phyloP scores from a whole-genome alignment of 1,284 basidiomycete genomes.

The Cryptococcus deneoformans region DNA sequence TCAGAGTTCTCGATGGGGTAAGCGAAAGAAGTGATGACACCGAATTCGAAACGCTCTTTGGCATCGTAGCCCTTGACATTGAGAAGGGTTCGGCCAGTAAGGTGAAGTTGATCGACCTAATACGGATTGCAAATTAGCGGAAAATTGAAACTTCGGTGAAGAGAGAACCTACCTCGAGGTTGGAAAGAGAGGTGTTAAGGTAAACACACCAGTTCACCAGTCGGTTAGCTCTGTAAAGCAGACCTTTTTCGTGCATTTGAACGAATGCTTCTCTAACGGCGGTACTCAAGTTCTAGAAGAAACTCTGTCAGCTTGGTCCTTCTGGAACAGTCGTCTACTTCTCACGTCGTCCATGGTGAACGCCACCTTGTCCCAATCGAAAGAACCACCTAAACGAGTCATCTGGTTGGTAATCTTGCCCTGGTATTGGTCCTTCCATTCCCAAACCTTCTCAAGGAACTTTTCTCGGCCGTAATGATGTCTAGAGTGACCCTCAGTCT shows the following conservation, averaged over 20 bases:
- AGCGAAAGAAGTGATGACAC: conserved; percentile 92
- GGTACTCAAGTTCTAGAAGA: conserved; percentile 64
- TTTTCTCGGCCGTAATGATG: conserved; percentile 93
- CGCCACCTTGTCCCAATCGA: conserved; percentile 89
- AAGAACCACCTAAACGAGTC: conserved; percentile 84
- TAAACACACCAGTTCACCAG: conserved; percentile 99
- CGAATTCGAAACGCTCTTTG: conserved; percentile 97
- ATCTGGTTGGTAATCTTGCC: conserved; percentile 86
- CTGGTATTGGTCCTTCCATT: conserved; percentile 99
- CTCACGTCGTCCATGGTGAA: conserved; percentile 93
- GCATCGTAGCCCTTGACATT: conserved; percentile 90
- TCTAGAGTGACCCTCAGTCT: conserved; percentile 75
- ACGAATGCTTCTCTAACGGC: conserved; percentile 94
- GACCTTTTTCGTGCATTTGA: conserved; percentile 85
- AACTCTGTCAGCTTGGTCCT: not conserved
- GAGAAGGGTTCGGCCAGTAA: conserved; percentile 83
- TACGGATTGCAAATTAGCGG: not conserved
- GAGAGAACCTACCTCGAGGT: conserved; percentile 68
- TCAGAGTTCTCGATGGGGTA: conserved; percentile 87
- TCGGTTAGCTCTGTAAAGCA: conserved; percentile 94
- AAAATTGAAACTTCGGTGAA: not conserved
- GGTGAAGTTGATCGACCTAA: conserved; percentile 88
- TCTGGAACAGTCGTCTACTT: not conserved
- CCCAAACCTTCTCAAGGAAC: conserved; percentile 89
- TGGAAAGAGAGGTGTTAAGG: conserved; percentile 94